Base-by-base conservation (phyloP, 2,329 filamentous ascomycete genomes). In the Scedosporium dehoogii region DNA sequence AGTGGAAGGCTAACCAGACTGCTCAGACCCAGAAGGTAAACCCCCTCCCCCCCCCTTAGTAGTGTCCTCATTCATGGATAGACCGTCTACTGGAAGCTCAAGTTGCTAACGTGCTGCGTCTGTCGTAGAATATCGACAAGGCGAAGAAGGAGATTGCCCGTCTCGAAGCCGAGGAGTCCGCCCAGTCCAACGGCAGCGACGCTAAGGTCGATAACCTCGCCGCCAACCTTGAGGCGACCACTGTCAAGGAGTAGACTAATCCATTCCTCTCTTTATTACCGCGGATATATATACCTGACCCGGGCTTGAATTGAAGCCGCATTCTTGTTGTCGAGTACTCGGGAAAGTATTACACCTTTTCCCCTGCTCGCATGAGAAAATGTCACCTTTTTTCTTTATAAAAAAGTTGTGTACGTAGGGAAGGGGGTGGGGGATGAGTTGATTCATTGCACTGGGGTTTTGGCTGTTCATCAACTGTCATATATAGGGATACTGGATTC, bases 91-190 rank as follows among this genome's bases (percentile, higher is more conserved):
- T 27, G 7, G 14, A 38, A 12, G 6, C 56, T 16, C 33, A 23
- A 4, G 1, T 46, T 29, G 29, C 29, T 33, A 33, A 33, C 29
- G 29, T 33, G 29, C 9, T 3, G 29, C 29, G 7, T 33, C 29
- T 27, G 3, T 5, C 10, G 29, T 70, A 97, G 94, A 99, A 99
- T 81, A 88, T 97, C 65, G 90, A 91, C 66, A 96, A 97, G 78
- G 94, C 94, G 65, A 89, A 96, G 81, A 93, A 93, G 76, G 92
- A 97, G 76, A 96, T 99, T 66, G 91, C 92, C 73, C 87, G 87
- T 68, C 85, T 97, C 62, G 93, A 97, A 70, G 75, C 78, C 61
- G 78, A 75, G 65, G 80, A 80, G 66, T 76, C 76, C 66, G 76
- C 75, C 65, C 76, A 74, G 65, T 76, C 73, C 67, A 79, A 73